Evolutionary conservation across 768 basidiomycete species (phyloP).

Genomic region (Boletus sensibilis): DNA sequence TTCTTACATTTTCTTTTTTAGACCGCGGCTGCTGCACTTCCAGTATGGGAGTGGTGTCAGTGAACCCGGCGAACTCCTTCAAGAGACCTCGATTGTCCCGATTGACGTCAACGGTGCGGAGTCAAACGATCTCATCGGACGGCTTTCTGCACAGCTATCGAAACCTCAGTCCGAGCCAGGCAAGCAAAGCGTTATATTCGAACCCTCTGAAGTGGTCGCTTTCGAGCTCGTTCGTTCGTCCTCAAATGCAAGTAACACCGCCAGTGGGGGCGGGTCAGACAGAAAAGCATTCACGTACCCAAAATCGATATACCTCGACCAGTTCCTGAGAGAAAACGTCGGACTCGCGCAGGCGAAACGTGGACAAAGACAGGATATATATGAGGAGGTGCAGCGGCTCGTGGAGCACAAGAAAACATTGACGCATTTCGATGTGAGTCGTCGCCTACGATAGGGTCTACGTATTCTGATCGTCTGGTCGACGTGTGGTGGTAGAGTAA

Average conservation of each 20-base stretch:
- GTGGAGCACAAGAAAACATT: constrained; percentile 46
- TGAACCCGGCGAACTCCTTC: constrained; percentile 30
- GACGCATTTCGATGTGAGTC: constrained; percentile 55
- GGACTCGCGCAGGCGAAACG: constrained; percentile 40
- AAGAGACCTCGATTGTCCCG: constrained; percentile 48
- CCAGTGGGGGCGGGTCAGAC: constrained; percentile 20
- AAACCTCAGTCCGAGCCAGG: constrained; percentile 22
- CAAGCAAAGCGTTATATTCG: constrained; percentile 58
- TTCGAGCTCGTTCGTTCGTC: constrained; percentile 47
- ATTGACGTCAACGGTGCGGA: constrained; percentile 48
- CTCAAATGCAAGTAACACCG: constrained; percentile 13
- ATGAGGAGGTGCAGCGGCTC: constrained; percentile 49
- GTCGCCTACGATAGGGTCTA: background rate
- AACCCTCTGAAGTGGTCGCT: constrained; percentile 60
- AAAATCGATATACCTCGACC: constrained; percentile 66
- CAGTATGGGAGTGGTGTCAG: constrained; percentile 47
- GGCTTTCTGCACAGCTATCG: constrained; percentile 38
- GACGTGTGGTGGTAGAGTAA: constrained; percentile 43
- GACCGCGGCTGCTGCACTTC: constrained; percentile 53
- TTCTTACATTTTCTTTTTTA: constrained; percentile 7
- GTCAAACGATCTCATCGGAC: constrained; percentile 57
- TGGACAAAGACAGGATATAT: constrained; percentile 37
- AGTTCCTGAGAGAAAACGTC: constrained; percentile 61
- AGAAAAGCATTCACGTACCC: constrained; percentile 55
- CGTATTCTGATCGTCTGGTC: background rate